phyloP scores from a whole-genome alignment of 495 filamentous ascomycete species.

The Hypomontagnella monticulosa region DNA sequence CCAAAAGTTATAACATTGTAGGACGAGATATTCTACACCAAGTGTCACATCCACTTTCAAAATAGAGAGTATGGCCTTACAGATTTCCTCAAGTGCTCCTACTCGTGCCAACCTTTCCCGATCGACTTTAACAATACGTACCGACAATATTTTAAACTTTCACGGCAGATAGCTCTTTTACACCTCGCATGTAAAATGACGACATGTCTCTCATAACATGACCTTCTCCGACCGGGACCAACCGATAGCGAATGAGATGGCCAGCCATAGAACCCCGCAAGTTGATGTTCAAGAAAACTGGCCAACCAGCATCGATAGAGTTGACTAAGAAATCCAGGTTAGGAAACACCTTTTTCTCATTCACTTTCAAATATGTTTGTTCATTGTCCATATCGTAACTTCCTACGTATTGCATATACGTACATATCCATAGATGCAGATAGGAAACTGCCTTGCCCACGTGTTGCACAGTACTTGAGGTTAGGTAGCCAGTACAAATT shows the following conservation, averaged over 20 bases:
- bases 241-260: constrained; percentile 22
- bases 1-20: too few relatives aligned
- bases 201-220: constrained; percentile 16
- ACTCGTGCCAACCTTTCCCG: too few relatives aligned
- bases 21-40: too few relatives aligned
- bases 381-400: background rate
- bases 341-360: constrained; percentile 22
- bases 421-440: background rate
- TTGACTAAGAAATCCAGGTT: constrained; percentile 15
- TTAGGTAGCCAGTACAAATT: too few relatives aligned
- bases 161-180: too few relatives aligned
- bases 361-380: background rate
- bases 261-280: constrained; percentile 24
- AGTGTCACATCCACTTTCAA: too few relatives aligned
- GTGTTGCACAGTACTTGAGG: too few relatives aligned
- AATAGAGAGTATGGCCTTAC: too few relatives aligned
- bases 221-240: constrained; percentile 14
- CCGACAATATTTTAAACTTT: too few relatives aligned
- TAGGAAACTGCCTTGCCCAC: too few relatives aligned
- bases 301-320: constrained; percentile 1
- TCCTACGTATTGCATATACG: background rate
- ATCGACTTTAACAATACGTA: too few relatives aligned
- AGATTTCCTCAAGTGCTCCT: too few relatives aligned
- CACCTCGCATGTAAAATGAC: constrained; percentile 18
- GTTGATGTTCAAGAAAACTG: constrained; percentile 12